Base-by-base conservation (phyloP, 2,329 filamentous ascomycete species). In the Penicillium polonicum region DNA sequence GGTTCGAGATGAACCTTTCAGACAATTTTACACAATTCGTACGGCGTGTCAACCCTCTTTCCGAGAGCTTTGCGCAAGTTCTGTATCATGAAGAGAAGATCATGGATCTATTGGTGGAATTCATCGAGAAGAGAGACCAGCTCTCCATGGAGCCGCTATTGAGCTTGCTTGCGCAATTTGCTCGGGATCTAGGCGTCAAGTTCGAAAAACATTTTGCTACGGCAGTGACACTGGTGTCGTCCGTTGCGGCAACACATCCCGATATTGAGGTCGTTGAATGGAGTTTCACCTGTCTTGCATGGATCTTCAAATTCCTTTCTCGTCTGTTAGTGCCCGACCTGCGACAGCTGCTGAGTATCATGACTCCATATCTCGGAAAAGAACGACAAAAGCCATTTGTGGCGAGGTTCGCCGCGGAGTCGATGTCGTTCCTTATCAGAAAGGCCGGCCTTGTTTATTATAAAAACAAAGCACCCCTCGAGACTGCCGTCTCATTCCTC, bases 271-370 rank as follows among this genome's bases (percentile, higher is more conserved):
- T 95, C n/a, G 90, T 97, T 50, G 94, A 99, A 77, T 97, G 93
- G 92, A 93, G 91, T 50, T 99, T 99, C 76, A 91, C 88, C 13
- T 92, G 91, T 66, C 81, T 99, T 55, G 92, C 94, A 45, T 99
- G 95, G 81, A 81, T 97, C 41, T 97, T 99, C 84, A 99, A 99
- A 72, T 97, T 97, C 70, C 84, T 99, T 5, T 95, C 92, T 2
- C 87, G 91, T 62, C 83, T 97, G 0, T 77, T 99, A 23, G 89
- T 94, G 0, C 88, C 91, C 4, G 90, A 99, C 70, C 77, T 99
- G 61, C 83, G 90, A 60, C 91, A 93, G 46, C 88, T 95, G 2
- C 92, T 91, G 71, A 85, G 91, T 69, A 85, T 94, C 52, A 86
- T 99, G 79, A 84, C 89, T 0, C 88, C 92, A 3, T 82, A 97